Evolutionary conservation across 2,329 filamentous ascomycete genomes (phyloP), one percentile per base, ranked within the genome.

Genomic region (Venturia oleaginea): DNA sequence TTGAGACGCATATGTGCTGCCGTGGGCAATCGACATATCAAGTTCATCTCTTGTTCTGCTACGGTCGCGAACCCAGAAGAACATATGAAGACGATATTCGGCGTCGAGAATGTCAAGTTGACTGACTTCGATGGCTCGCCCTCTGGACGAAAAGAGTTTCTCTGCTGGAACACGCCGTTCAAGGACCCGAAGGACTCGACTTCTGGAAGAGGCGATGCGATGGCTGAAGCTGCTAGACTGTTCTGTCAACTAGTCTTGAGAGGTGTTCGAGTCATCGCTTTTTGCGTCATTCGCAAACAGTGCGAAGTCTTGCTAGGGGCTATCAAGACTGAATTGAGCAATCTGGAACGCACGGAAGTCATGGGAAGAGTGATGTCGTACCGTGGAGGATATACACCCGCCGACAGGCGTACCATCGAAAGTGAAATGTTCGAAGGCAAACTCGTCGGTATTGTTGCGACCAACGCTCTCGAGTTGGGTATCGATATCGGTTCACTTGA

Each of bases 81-180:
- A 70, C 94, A 99, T 73, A 97, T 99, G 84, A 87, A 86, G 74
- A 91, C 91, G 0, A 89, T 99, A n/a, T 97, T 97, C 69, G 93
- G 93, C 0, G 83, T 96, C 7, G 84, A 92, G 0, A 81, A 92
- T 67, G 90, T 96, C 17, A 85, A 83, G 65, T 76, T 97, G 55
- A 88, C 93, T 0, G 92, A 97, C 71, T 92, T 90, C 71, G 94
- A 99, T 72, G 94, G 94, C 1, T 96, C 92, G 0, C 94, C 94
- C 0, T 91, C 91, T 6, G 91, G 93, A 0, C 83, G 91, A 27
- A 97, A 97, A 73, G 93, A 97, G 71, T 97, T 97, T 65, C 72
- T 99, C 7, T 97, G 92, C 75, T 99, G 94, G 94, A 97, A 99
- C 70, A 97, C 93, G 0, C 94, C 94, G 0, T 96, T 86, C 75